Evolutionary conservation across 805 yeast genomes (phyloP), one percentile per base, ranked within the genome.

Genomic region (Naumovozyma baii): DNA sequence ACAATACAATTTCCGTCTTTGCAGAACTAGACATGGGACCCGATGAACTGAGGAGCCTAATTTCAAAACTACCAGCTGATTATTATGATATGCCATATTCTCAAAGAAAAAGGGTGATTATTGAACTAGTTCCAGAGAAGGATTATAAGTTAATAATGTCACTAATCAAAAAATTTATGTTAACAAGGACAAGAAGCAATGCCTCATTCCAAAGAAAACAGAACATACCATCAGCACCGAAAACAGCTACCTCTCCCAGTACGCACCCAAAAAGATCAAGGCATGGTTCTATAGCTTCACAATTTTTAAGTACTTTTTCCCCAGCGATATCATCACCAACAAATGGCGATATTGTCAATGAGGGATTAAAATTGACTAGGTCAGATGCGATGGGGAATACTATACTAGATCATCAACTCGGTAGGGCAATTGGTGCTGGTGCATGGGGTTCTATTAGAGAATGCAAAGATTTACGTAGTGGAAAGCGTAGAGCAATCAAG

Each of bases 401-500:
- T 18, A 74, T 86, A 1, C 48, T 80, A 63, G 78, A 74, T 13
- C 76, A 76, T 48, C 69, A 62, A 25, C 55, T 87, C 22, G 95
- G 94, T 1, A 77, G 76, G 48, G 72, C 80, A 9, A 79, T 86
- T 45, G 95, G 95, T 1, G 76, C 74, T 55, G 96, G 96, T 12
- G 94, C 95, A 0, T 88, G 92, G 82, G 94, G 95, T 9, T 72
- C 80, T 20, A 80, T 87, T 9, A 66, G 94, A 42, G 90, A 83
- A 55, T 83, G 90, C 46, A 58, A 33, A 5, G 61, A 61, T 33
- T 57, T 57, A 13, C 33, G 49, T 15, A 57, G 57, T 14, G 54
- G 58, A 3, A 44, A 48, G n/a, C 65, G 67, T 12, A 48, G 64
- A 45, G 94, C 92, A 0, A 74, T 82, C 47, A 83, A 83, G 55